Evolutionary conservation across 2,329 filamentous ascomycete species (phyloP), one percentile per base, ranked within the genome.

Genomic region (Ceratocystis variospora): DNA sequence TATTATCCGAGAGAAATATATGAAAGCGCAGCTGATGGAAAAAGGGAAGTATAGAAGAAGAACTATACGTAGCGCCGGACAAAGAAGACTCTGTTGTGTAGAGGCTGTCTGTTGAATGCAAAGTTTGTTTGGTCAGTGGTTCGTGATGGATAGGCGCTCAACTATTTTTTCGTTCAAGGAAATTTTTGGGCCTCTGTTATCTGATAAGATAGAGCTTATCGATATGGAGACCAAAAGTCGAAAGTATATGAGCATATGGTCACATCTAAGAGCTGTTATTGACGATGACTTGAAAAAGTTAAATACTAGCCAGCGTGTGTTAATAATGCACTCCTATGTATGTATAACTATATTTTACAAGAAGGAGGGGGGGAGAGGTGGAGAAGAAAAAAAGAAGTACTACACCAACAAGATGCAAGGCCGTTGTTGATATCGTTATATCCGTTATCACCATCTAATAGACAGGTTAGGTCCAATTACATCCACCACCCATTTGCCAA

Each of bases 181-280:
- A 68, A 68, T 68, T 68, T 68, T 68, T 68, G 63, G 66, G 66
- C 41, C 61, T 61, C 28, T 64, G 62, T 50, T 44, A 28, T 15
- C n/a, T 22, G 66, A 68, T 68, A 68, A 68, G 66, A 66, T 41
- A 41, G 10, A 19, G 59, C 63, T 66, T 66, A 68, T 68, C 66
- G 37, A 37, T n/a, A n/a, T 25, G 44, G 8, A 25, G 59, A 17
- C 19, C 50, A 65, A 63, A 63, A 46, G 28, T 33, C 63, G 63
- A 5, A 68, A 63, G 66, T 68, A 63, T 55, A 7, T 2, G 8
- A 10, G 50, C 46, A 62, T 19, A 8, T 37, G 6, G 12, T 4
- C 37, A 41, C 10, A 15, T 41, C 37, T 3, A 41, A 15, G 37
- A 41, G 37, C 37, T 15, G 10, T 41, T 5, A 5, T 41, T 41